Conservation (phyloP, 495 filamentous ascomycete genomes). For the Tirmania nivea region DNA sequence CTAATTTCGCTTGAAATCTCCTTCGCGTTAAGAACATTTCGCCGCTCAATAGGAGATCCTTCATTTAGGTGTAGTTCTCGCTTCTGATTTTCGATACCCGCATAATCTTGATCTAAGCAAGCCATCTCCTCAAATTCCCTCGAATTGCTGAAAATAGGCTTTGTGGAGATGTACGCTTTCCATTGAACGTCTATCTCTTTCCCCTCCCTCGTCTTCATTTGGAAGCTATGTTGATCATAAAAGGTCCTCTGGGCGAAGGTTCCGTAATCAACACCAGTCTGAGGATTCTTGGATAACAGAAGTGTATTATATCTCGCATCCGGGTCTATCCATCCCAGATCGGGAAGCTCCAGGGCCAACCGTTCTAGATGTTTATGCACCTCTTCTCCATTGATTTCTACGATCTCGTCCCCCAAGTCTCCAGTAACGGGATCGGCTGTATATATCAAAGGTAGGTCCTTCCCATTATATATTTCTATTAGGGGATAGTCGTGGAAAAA, state of each 20-base stretch:
- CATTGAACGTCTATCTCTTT: slow-evolving; percentile 8
- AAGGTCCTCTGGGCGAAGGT: slow-evolving; percentile 2
- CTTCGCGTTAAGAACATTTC: background rate
- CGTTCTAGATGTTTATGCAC: slow-evolving; percentile 2
- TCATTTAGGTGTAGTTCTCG: background rate
- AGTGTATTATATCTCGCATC: slow-evolving; percentile 14
- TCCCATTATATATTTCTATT: slow-evolving; percentile 3
- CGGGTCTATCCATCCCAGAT: slow-evolving; percentile 12
- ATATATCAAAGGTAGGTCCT: slow-evolving; percentile 9
- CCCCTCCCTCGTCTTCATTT: slow-evolving; percentile 6
- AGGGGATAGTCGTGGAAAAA: slow-evolving; percentile 7
- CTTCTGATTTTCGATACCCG: background rate
- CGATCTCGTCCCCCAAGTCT: slow-evolving; percentile 2
- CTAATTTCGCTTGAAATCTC: background rate
- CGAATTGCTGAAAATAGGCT: background rate
- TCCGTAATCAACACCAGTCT: background rate
- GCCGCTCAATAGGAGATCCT: background rate
- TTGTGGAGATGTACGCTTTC: background rate
- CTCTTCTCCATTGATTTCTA: slow-evolving; percentile 8
- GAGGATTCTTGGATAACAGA: background rate
- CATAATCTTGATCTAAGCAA: background rate
- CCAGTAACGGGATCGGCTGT: background rate
- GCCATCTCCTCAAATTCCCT: background rate
- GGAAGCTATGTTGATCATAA: slow-evolving; percentile 6
- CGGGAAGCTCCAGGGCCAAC: slow-evolving; percentile 7